Base-by-base conservation (phyloP, 176 grass and related monocot genomes). In the Triticum timopheevii region DNA sequence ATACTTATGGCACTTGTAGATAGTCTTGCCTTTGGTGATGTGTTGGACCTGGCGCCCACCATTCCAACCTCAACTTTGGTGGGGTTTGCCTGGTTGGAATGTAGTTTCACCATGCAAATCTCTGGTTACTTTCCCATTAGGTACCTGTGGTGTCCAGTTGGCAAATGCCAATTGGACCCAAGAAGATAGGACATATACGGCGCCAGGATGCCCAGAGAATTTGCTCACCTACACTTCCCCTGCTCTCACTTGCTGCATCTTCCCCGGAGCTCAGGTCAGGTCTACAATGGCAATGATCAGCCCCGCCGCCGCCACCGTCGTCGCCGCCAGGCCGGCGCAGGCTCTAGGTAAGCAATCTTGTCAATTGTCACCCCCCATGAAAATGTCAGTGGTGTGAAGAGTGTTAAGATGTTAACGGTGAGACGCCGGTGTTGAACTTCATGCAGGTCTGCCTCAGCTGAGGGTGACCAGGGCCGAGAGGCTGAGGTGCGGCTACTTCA, bases 381-480 rank as follows among this genome's bases (percentile, higher is more conserved):
- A 13, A 80, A 17, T 47, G 52, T 5, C 69, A 7, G 6, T 8
- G 30, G 6, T 35, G 10, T 35, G 20, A 61, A 4, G 33, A 33
- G 1, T 62, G 49, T 25, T 27, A 45, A 31, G 2, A 11, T 77
- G 17, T 24, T 59, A 33, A 77, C 49, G 17, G 2, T 39, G 42
- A 34, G 61, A 11, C 27, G 50, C 64, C 36, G 77, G 10, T 3
- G n/a, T 12, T 10, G 9, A 42, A 42, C 39, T 42, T 1, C 38
- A 2, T 69, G 79, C 81, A 98, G 93, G 93, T 5, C 24, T 96
- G 39, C 85, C 90, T 13, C 88, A 80, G 88, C 78, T 98, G 70
- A 91, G 61, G 89, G 85, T 50, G 69, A 16, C 24, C 44, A 89
- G 88, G 80, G 82, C 77, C 13, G 86, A 80, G 36, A 98, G 65